Base-by-base conservation (phyloP, 2,329 filamentous ascomycete genomes). In the Corinectria fuckeliana region DNA sequence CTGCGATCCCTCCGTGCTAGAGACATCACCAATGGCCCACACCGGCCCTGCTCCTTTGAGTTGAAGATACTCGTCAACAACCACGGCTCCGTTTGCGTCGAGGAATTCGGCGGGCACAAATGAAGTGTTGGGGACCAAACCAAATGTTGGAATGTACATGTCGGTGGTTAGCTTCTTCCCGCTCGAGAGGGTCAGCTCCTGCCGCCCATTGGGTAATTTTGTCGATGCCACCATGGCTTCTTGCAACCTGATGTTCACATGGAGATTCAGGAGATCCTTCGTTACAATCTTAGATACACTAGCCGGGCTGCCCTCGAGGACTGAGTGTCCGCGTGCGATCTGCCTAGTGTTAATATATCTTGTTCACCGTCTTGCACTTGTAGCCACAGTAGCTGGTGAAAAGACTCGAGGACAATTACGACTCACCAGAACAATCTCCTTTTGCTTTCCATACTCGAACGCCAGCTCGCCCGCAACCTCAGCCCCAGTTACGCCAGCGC, bases 391-490 rank as follows among this genome's bases (percentile, higher is more conserved):
- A 28, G 28, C 28, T 14, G 11, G 28, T 13, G 11, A 13, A 30
- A 30, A 5, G 10, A 9, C 14, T 34, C n/a, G 11, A 23, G 23
- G 47, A 18, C 36, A 16, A n/a, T 14, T 9, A 36, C 8, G 20
- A 50, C 47, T 50, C 14, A 56, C 47, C 13, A 56, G 34, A 4
- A 48, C 64, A 51, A 75, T 59, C n/a, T 72, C 63, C 54, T 71
- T 68, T 0, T 60, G 63, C 14, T 53, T 50, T 10, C 66, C 61
- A 50, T 68, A 76, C n/a, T 63, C 55, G 39, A 58, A 60, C 23
- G 53, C 71, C 23, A 76, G 60, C 54, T 76, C 74, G 4, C 65
- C 72, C 1, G 67, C 67, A 5, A 68, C 64, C 56, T 76, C 74
- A 23, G 71, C 63, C 1, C 74, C 72, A 2, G 74, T 74, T 7